Conservation (phyloP, 805 yeast genomes). For the Clavispora fructus region DNA sequence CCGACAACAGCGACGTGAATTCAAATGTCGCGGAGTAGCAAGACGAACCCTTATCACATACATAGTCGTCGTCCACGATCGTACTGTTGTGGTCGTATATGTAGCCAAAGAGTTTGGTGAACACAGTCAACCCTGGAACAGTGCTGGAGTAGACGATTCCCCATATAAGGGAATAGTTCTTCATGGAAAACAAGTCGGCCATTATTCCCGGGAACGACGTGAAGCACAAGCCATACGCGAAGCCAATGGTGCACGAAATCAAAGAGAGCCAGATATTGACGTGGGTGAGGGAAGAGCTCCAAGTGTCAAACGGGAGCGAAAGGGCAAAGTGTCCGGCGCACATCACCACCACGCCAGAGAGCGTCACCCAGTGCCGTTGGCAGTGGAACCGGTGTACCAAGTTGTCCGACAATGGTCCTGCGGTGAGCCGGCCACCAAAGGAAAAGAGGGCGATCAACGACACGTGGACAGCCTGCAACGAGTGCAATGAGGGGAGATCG, state of each 20-base stretch:
- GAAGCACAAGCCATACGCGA: slow-evolving; percentile 31
- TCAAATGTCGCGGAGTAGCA: slow-evolving; percentile 25
- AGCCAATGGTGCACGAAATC: slow-evolving; percentile 26
- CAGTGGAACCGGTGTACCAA: slow-evolving; percentile 18
- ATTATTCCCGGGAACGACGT: slow-evolving; percentile 31
- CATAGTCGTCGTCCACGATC: slow-evolving; percentile 10
- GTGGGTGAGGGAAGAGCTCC: slow-evolving; percentile 8
- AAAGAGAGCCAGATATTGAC: slow-evolving; percentile 19
- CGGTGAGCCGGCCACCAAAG: slow-evolving; percentile 25
- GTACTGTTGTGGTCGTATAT: slow-evolving; percentile 24
- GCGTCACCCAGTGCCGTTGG: slow-evolving; percentile 31
- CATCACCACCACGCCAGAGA: slow-evolving; percentile 26
- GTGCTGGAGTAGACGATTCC: slow-evolving; percentile 30
- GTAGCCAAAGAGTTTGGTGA: slow-evolving; percentile 29
- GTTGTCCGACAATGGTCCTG: slow-evolving; percentile 29
- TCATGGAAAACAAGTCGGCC: slow-evolving; percentile 29
- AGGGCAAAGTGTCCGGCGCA: slow-evolving; percentile 22
- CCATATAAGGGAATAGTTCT: slow-evolving; percentile 30
- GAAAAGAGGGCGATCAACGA: slow-evolving; percentile 28
- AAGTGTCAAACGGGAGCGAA: slow-evolving; percentile 11
- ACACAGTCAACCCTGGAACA: slow-evolving; percentile 25
- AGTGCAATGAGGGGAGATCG: slow-evolving; percentile 11
- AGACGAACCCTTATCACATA: slow-evolving; percentile 23
- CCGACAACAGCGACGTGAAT: slow-evolving; percentile 20
- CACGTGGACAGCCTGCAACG: slow-evolving; percentile 29